Evolutionary conservation across 805 yeast genomes (phyloP), one percentile per base, ranked within the genome.

Genomic region (Kodamaea restingae): DNA sequence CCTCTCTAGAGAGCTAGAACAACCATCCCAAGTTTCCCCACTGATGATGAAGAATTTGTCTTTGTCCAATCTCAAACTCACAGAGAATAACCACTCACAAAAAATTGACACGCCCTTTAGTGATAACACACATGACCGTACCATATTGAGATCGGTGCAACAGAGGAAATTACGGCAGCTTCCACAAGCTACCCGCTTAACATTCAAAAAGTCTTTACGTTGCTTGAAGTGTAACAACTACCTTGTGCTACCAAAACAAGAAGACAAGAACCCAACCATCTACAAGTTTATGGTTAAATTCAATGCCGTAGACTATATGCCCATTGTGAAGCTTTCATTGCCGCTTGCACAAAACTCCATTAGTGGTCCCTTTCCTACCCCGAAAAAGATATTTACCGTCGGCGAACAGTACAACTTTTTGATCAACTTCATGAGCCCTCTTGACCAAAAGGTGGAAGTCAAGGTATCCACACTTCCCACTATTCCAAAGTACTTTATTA

Each of bases 241-340:
- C 11, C 42, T 67, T 14, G 37, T 54, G 20, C 36, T 45, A 12
- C 70, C 70, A 2, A 49, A 51, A 2, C 42, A 48, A 1, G 65
- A 59, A 17, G 44, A 18, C 54, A 57, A 46, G 50, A 58, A 44
- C 4, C 50, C 50, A 17, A 47, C 50, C 1, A 32, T 42, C 28
- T 40, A 47, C 40, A 67, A 67, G 38, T 57, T 53, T 38, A 33
- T 50, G 14, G 46, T 51, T 12, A 61, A 59, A 37, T 63, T 55
- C 46, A 54, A 58, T 36, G 70, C 70, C 2, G 41, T 55, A 5
- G 71, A 67, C 27, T 55, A 51, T 22, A 33, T 67, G 40, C 72
- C 73, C 12, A 42, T 47, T 4, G 36, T 65, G 1, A 47, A 41
- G 27, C 32, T 52, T 36, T 48, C 58, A n/a, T 49, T 51, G n/a